Evolutionary conservation across 805 yeast genomes (phyloP).

Genomic region (Kuraishia capsulata): DNA sequence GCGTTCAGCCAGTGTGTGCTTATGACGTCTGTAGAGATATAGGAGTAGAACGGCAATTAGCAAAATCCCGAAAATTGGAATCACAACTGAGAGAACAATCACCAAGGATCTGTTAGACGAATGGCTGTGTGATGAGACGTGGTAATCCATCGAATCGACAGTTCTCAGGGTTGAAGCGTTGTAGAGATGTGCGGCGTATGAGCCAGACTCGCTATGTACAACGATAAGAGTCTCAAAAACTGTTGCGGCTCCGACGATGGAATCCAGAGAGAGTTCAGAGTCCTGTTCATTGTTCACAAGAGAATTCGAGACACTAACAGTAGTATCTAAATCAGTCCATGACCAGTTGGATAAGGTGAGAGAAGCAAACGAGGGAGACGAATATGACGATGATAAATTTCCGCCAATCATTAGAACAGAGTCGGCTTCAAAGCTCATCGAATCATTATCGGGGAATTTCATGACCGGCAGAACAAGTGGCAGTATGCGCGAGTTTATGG

Average conservation of each 20-base stretch:
- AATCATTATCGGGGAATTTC: background rate
- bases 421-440: constrained; percentile 7
- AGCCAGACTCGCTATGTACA: no score
- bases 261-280: constrained; percentile 16
- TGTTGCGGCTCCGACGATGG: constrained; percentile 38
- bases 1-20: constrained; percentile 15
- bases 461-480: constrained; percentile 36
- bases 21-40: constrained; percentile 18
- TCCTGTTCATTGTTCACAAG: constrained; percentile 10
- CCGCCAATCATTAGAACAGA: constrained; percentile 59
- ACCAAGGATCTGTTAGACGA: constrained; percentile 18
- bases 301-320: constrained; percentile 13
- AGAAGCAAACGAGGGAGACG: constrained; percentile 33
- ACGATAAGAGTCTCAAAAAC: constrained; percentile 42
- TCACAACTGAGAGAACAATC: constrained; percentile 36
- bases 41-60: constrained; percentile 21
- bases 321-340: constrained; percentile 25
- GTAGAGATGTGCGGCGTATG: no score
- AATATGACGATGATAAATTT: constrained; percentile 23
- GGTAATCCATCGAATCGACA: constrained; percentile 21
- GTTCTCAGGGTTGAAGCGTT: constrained; percentile 26
- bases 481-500: constrained; percentile 43
- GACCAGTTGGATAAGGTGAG: constrained; percentile 32
- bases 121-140: constrained; percentile 6
- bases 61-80: constrained; percentile 30